A percentile compares a stretch with the other conserved stretches of the same genome.
Conservation (phyloP, 1,284 basidiomycete species). For the Cerrena zonata region DNA sequence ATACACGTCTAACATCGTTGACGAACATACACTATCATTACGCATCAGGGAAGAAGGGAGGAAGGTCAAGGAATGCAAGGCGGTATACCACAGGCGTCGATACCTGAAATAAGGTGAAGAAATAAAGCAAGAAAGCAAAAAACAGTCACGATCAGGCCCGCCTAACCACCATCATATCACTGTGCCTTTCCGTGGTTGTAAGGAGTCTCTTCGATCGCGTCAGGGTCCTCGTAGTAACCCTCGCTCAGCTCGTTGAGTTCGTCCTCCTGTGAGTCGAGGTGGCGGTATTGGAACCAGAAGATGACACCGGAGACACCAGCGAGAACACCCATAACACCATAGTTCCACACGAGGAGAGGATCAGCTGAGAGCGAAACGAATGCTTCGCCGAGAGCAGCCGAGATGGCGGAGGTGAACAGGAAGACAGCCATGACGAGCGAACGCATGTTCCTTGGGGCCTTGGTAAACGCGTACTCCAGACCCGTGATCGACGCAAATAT, state of each 20-base stretch:
- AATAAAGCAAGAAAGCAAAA: background rate
- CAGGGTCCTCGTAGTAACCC: constrained; percentile 31
- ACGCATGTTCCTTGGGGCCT: constrained; percentile 77
- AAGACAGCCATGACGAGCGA: constrained; percentile 71
- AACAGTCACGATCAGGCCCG: background rate
- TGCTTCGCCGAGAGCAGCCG: constrained; percentile 64
- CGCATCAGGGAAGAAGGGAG: background rate
- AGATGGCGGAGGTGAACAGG: constrained; percentile 65
- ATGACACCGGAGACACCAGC: constrained; percentile 37
- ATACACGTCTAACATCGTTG: background rate
- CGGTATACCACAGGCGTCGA: background rate
- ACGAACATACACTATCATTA: background rate
- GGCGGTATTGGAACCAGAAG: constrained; percentile 61
- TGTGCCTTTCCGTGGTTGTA: background rate
- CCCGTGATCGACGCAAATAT: constrained; percentile 84
- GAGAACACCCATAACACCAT: constrained; percentile 36
- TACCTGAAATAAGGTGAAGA: background rate
- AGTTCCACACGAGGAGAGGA: constrained; percentile 53
- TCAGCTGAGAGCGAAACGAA: constrained; percentile 45
- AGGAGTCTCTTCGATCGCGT: background rate
- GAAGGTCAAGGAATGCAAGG: background rate
- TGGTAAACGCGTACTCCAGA: constrained; percentile 86
- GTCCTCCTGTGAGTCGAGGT: constrained; percentile 62
- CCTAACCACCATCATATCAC: background rate
- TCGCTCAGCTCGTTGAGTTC: constrained; percentile 45